These are phyloP conservation scores for Arthrobotrys musiformis DNA, from an alignment of 2,329 filamentous ascomycete species.

Conservation along the genomic window DNA sequence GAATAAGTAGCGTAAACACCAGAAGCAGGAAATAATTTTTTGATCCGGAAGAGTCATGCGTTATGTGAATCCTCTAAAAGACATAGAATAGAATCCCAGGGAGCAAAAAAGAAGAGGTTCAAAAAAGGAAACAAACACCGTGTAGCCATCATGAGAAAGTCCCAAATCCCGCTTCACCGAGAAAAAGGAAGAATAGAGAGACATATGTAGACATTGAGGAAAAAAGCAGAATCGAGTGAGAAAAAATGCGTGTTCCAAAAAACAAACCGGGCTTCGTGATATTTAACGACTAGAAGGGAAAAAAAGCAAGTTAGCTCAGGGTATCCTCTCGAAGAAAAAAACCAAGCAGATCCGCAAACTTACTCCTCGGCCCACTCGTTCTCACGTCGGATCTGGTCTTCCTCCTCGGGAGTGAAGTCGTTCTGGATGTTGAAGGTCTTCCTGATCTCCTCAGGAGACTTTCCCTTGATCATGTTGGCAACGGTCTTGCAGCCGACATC, in stretches of 20 bases:
- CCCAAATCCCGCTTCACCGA: constrained; percentile 5
- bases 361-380: constrained; percentile 91
- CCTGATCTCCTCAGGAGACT: constrained; percentile 97
- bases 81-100: background rate
- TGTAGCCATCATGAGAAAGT: constrained; percentile 4
- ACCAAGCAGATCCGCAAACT: constrained; percentile 58
- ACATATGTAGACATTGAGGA: constrained; percentile 12
- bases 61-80: constrained; percentile 28
- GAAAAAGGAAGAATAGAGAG: constrained; percentile 8
- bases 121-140: constrained; percentile 10
- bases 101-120: background rate
- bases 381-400: constrained; percentile 94
- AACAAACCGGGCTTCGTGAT: background rate
- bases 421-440: constrained; percentile 99
- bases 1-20: background rate
- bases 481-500: constrained; percentile 99
- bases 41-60: constrained; percentile 10
- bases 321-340: background rate
- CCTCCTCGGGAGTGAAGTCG: constrained; percentile 98
- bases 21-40: background rate
- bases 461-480: constrained; percentile 99
- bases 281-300: constrained; percentile 41
- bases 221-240: background rate
- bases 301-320: background rate
- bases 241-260: background rate